Evolutionary conservation across 805 yeast genomes (phyloP).

Genomic region (Maudiozyma bulderi): DNA sequence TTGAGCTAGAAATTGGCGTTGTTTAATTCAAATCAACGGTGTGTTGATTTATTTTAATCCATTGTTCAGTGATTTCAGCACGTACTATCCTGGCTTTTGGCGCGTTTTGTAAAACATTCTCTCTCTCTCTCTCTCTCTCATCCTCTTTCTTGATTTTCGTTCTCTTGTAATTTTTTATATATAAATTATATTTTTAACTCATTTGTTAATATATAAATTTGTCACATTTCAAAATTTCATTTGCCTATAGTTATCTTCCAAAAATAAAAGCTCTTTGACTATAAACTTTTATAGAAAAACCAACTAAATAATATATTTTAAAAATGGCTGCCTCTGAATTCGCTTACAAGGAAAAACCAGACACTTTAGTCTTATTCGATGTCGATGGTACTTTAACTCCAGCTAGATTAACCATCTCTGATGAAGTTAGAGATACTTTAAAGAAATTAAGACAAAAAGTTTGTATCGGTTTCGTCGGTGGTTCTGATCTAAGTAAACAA

Average conservation of each 20-base stretch:
- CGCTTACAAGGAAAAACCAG: slow-evolving; percentile 69
- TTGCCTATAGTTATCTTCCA: neutral
- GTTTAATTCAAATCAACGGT: too few species aligned
- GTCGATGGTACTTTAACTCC: slow-evolving; percentile 98
- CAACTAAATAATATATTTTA: neutral
- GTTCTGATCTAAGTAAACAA: slow-evolving; percentile 90
- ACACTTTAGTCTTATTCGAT: slow-evolving; percentile 85
- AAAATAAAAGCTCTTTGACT: slow-evolving; percentile 3
- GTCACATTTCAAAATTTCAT: neutral
- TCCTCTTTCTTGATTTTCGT: too few species aligned
- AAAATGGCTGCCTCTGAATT: slow-evolving; percentile 38
- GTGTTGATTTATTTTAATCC: too few species aligned
- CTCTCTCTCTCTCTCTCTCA: too few species aligned
- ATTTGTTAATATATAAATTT: neutral
- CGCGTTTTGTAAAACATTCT: too few species aligned
- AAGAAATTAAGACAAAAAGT: slow-evolving; percentile 77
- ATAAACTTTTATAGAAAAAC: neutral
- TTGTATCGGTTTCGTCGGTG: slow-evolving; percentile 96
- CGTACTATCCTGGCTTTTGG: too few species aligned
- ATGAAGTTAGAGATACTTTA: slow-evolving; percentile 68
- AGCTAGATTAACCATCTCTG: slow-evolving; percentile 72
- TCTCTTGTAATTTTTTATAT: neutral
- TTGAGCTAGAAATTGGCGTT: too few species aligned
- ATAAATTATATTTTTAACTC: neutral
- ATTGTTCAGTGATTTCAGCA: too few species aligned